Percentiles rank a stretch among this genome's conserved stretches.
Evolutionary conservation across 805 yeast genomes (phyloP).

Genomic region (Candida nitratophila): DNA sequence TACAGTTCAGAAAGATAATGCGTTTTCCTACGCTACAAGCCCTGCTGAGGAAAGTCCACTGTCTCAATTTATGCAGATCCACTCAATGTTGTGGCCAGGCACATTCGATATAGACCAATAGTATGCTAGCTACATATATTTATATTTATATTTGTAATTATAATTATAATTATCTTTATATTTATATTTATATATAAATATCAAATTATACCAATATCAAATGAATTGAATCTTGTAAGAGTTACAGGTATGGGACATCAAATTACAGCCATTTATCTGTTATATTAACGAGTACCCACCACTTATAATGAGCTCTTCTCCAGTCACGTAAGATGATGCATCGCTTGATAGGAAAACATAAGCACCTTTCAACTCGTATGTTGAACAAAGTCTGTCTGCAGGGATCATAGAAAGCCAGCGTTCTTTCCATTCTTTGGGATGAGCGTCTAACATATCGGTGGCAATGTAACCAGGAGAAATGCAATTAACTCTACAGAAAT

Average conservation of each 20-base stretch:
- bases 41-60: constrained; percentile 10
- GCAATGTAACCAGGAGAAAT: constrained; percentile 42
- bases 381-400: constrained; percentile 37
- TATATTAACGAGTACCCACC: constrained; percentile 32
- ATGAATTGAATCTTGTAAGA: no score
- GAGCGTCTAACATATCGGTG: constrained; percentile 30
- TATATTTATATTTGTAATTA: neutral
- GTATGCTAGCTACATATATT: constrained; percentile 1
- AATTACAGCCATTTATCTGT: no score
- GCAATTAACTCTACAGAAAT: constrained; percentile 39
- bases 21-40: neutral
- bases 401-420: constrained; percentile 25
- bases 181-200: no score
- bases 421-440: constrained; percentile 14
- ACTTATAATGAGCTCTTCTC: constrained; percentile 37
- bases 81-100: constrained; percentile 10
- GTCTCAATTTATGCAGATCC: constrained; percentile 8
- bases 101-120: constrained; percentile 10
- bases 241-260: no score
- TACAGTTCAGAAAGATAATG: neutral
- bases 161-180: constrained; percentile 4
- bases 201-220: no score
- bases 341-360: constrained; percentile 43
- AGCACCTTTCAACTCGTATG: constrained; percentile 42
- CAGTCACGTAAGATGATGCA: constrained; percentile 40